phyloP scores from a whole-genome alignment of 2,329 filamentous ascomycete species.

The Beauveria caledonica region DNA sequence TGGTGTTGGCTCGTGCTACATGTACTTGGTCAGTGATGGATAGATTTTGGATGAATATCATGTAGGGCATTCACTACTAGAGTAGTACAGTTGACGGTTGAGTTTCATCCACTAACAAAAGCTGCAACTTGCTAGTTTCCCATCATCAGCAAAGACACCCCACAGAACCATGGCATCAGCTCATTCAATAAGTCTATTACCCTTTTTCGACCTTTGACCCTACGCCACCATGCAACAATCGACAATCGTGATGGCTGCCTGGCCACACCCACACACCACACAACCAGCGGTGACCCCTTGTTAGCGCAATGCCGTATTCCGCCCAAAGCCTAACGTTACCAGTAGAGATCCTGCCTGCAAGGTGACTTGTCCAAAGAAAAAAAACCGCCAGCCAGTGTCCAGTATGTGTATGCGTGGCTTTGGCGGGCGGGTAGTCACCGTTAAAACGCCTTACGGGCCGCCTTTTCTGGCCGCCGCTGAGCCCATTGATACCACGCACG shows the following conservation, averaged over 20 bases:
- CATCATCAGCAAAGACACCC: too few relatives aligned
- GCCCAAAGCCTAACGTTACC: not conserved
- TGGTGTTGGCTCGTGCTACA: not conserved
- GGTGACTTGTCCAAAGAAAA: not conserved
- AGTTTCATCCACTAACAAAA: not conserved
- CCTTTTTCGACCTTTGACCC: too few relatives aligned
- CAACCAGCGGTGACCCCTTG: not conserved
- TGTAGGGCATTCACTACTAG: too few relatives aligned
- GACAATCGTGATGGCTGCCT: slow-evolving; percentile 1
- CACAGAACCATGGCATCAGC: too few relatives aligned
- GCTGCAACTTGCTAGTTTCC: too few relatives aligned
- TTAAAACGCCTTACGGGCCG: slow-evolving; percentile 3
- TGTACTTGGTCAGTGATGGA: too few relatives aligned
- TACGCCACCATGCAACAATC: not conserved
- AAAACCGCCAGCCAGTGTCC: not conserved
- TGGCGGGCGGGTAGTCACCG: not conserved
- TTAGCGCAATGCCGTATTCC: not conserved
- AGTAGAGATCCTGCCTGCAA: not conserved
- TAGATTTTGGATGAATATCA: too few relatives aligned
- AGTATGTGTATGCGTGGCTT: not conserved
- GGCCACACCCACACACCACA: not conserved
- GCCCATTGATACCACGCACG: not conserved
- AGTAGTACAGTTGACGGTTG: not conserved
- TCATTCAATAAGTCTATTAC: too few relatives aligned
- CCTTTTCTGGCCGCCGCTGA: not conserved